These are phyloP conservation scores for Pseudogymnoascus sp. DNA, from an alignment of 2,329 filamentous ascomycete species.

Conservation along the genomic window DNA sequence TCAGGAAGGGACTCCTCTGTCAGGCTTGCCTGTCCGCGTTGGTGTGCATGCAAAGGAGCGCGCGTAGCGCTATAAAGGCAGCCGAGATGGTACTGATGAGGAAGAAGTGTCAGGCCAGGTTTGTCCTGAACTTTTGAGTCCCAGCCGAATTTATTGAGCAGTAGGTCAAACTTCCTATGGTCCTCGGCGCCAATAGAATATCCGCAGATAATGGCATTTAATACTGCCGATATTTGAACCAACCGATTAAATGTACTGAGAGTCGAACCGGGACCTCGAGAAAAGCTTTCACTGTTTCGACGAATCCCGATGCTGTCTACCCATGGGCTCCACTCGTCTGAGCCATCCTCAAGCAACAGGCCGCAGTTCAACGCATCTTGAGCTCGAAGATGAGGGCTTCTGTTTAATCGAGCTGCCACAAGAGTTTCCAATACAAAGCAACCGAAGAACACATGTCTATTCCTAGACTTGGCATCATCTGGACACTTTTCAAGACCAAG, in stretches of 20 bases:
- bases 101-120: slow-evolving; percentile 18
- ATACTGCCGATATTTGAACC: slow-evolving; percentile 24
- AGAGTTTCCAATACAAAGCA: slow-evolving; percentile 57
- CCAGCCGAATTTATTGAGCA: background rate
- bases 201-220: slow-evolving; percentile 23
- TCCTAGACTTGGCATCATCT: slow-evolving; percentile 19
- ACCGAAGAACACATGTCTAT: slow-evolving; percentile 42
- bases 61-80: slow-evolving; percentile 25
- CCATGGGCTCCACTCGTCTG: slow-evolving; percentile 72
- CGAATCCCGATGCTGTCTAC: slow-evolving; percentile 39
- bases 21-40: background rate
- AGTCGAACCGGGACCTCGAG: slow-evolving; percentile 27
- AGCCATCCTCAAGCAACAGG: slow-evolving; percentile 53
- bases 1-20: background rate
- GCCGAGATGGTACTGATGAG: slow-evolving; percentile 27
- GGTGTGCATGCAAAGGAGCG: background rate
- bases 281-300: slow-evolving; percentile 18
- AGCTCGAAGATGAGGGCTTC: slow-evolving; percentile 40
- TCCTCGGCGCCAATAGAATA: slow-evolving; percentile 11
- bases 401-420: slow-evolving; percentile 43
- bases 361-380: slow-evolving; percentile 37
- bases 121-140: background rate
- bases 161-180: background rate
- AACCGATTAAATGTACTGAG: slow-evolving; percentile 30
- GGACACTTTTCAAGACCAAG: slow-evolving; percentile 31